Conservation (phyloP, 2,329 filamentous ascomycete species). For the Westerdykella sp. region DNA sequence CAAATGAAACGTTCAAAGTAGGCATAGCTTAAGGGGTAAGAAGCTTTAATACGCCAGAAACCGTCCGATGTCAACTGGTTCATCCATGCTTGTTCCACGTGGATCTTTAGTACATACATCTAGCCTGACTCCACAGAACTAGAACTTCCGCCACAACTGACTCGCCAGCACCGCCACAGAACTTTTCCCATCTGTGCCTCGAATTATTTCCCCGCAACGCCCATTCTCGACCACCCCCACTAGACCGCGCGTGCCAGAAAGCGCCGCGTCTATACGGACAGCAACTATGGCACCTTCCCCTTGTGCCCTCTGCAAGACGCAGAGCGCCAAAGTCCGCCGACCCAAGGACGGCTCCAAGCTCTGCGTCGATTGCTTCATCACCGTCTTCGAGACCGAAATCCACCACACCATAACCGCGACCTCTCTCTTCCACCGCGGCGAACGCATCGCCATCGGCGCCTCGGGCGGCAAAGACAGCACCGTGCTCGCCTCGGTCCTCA, state of each 20-base stretch:
- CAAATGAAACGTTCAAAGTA: too few relatives aligned
- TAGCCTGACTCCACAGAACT: too few relatives aligned
- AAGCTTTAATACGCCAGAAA: too few relatives aligned
- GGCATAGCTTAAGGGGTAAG: too few relatives aligned
- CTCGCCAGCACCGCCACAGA: too few relatives aligned
- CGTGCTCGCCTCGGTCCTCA: constrained; percentile 87
- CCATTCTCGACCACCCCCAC: background rate
- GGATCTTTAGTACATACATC: too few relatives aligned
- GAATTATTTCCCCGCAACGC: background rate
- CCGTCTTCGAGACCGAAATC: constrained; percentile 84
- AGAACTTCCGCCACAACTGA: background rate
- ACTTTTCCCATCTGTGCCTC: too few relatives aligned
- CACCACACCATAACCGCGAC: constrained; percentile 85
- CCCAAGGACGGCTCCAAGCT: constrained; percentile 94
- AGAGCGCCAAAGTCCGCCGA: constrained; percentile 81
- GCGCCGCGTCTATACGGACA: too few relatives aligned
- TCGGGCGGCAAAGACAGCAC: constrained; percentile 98
- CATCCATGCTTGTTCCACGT: too few relatives aligned
- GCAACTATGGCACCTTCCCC: constrained; percentile 64
- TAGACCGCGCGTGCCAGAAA: background rate
- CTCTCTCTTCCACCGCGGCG: constrained; percentile 73
- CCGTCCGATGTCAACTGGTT: too few relatives aligned
- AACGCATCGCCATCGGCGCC: constrained; percentile 87
- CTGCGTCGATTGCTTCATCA: constrained; percentile 82
- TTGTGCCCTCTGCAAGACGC: constrained; percentile 69